Base-by-base conservation (phyloP, 345 rosid genomes). In the Euphorbia peplus region DNA sequence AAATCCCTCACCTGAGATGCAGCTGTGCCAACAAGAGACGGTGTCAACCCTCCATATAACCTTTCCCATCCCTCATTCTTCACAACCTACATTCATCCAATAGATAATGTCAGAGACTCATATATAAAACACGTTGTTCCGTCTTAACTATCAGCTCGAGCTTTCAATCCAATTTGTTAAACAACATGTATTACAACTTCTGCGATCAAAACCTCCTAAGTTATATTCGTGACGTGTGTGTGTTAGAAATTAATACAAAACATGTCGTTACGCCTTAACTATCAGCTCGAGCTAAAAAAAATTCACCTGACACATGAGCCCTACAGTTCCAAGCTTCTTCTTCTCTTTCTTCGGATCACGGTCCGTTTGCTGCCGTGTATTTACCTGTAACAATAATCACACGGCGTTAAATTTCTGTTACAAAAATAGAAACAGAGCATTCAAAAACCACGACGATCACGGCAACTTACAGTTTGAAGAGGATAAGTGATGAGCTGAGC, bases 331-430 rank as follows among this genome's bases (percentile, higher is more conserved):
- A 55, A 82, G 77, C 70, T 88, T 86, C 78, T 76, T 84, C 86
- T 88, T 85, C 96, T 81, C 88, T 55, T 81, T 82, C 87, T 88
- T 87, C 83, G 73, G 79, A 81, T 88, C 96, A 63, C 98, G 90
- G 78, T 95, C 95, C 64, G 99, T 95, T 70, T 90, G 99, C 70
- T 95, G 99, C 57, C 99, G 90, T 60, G 99, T 85, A 73, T 90
- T 90, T 70, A 92, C 97, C 99, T 95, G 54, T 22, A 73, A 39
- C 9, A 39, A 39, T 39, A 39, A 39, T 8, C 9, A 39, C 42
- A 16, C 39, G 66, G 4, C 16, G 18, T 56, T 22, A 50, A 50
- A 26, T 26, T 18, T 6, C 0, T n/a, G 22, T 4, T 48, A 48
- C 53, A 48, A 16, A 32, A 32, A 32, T 32, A 32, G 6, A 39